Conservation (phyloP, 441 rosid genomes). For the Gossypium armourianum region DNA sequence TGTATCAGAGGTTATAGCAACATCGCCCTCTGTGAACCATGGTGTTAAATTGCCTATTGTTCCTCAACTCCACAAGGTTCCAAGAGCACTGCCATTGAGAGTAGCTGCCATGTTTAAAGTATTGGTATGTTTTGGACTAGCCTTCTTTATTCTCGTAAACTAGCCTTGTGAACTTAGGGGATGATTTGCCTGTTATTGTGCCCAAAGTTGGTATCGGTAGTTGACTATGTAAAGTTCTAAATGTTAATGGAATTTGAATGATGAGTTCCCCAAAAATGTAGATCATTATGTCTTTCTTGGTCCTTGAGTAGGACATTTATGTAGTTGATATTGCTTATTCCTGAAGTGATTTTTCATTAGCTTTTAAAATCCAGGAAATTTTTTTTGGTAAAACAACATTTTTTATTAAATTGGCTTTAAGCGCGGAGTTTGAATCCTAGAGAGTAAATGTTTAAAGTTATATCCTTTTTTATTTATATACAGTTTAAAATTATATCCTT, state of each 20-base stretch:
- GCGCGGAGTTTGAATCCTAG: neutral
- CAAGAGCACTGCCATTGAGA: conserved; percentile 66
- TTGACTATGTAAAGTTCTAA: neutral
- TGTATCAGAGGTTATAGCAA: conserved; percentile 50
- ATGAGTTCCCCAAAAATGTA: neutral
- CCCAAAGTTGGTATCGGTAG: neutral
- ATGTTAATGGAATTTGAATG: neutral
- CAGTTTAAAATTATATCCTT: neutral
- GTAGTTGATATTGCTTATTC: conserved; percentile 6
- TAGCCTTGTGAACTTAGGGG: neutral
- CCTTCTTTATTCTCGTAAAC: neutral
- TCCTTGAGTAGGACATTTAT: neutral
- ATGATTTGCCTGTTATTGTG: neutral
- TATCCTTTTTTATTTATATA: neutral
- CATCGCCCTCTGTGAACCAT: conserved; percentile 44
- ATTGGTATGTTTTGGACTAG: conserved; percentile 44
- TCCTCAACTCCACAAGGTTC: conserved; percentile 56
- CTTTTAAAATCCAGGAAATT: neutral
- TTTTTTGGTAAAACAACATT: neutral
- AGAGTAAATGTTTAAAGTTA: neutral
- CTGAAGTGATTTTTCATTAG: neutral
- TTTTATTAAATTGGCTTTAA: conserved; percentile 2
- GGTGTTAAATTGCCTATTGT: conserved; percentile 43
- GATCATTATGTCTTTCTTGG: neutral
- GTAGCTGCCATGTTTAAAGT: conserved; percentile 79